Evolutionary conservation across 371 early-diverging fungal genomes (phyloP).

Genomic region (Mortierella sp.): DNA sequence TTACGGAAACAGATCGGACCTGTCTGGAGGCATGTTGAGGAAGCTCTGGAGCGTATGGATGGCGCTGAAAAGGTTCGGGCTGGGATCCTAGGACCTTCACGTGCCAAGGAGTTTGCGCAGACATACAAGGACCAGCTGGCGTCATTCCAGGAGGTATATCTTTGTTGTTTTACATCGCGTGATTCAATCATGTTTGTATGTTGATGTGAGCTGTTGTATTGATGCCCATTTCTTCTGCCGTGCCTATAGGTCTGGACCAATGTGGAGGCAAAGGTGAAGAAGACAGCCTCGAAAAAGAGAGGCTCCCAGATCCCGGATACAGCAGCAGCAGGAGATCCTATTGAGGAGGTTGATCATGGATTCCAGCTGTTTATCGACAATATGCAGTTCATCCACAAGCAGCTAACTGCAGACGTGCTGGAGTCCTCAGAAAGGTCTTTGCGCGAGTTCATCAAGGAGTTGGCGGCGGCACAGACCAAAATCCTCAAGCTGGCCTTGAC

Average conservation of each 20-base stretch:
- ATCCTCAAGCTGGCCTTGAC: conserved; percentile 50
- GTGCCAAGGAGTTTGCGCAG: conserved; percentile 51
- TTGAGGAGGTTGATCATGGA: conserved; percentile 65
- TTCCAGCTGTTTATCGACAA: conserved; percentile 67
- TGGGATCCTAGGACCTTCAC: conserved; percentile 43
- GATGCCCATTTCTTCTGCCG: not conserved
- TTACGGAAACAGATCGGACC: conserved; percentile 56
- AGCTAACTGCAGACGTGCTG: conserved; percentile 59
- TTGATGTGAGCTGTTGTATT: not conserved
- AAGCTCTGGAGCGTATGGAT: conserved; percentile 60
- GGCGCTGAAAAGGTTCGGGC: conserved; percentile 51
- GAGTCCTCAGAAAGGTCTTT: conserved; percentile 49
- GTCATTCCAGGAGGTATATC: conserved; percentile 46
- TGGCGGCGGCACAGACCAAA: conserved; percentile 52
- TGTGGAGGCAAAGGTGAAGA: conserved; percentile 37
- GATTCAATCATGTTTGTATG: too few species aligned
- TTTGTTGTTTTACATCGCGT: not conserved
- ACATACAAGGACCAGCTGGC: conserved; percentile 45
- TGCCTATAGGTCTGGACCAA: conserved; percentile 36
- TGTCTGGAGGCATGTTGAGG: conserved; percentile 62
- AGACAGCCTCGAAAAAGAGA: conserved; percentile 30
- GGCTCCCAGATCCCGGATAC: conserved; percentile 26
- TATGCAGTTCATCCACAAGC: conserved; percentile 60
- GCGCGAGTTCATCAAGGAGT: conserved; percentile 53
- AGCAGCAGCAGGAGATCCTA: conserved; percentile 28